A percentile compares a stretch with the other conserved stretches of the same genome.
Evolutionary conservation across 345 rosid species (phyloP).

Genomic region (Bretschneidera sinensis): DNA sequence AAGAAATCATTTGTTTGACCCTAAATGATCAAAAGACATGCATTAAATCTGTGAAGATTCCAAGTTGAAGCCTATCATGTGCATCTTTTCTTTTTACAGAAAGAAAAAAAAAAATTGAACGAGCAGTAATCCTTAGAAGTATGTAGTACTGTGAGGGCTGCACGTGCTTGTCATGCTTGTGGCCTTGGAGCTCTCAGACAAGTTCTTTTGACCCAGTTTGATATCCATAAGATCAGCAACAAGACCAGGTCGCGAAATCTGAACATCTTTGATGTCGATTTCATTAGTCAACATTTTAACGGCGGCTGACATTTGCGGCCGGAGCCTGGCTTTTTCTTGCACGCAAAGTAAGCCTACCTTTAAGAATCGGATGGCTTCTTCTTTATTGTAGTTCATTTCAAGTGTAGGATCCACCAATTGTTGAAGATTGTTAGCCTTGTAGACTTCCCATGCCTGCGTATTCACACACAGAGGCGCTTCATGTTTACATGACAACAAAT

Average conservation of each 20-base stretch:
- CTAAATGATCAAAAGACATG: not conserved
- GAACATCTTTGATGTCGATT: constrained; percentile 10
- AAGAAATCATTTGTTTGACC: not conserved
- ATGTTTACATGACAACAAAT: not conserved
- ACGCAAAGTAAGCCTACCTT: constrained; percentile 53
- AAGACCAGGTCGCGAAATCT: constrained; percentile 44
- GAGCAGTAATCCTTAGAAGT: constrained; percentile 8
- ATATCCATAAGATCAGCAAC: constrained; percentile 42
- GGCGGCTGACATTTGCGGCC: constrained; percentile 44
- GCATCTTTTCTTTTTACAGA: not conserved
- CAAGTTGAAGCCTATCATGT: not conserved
- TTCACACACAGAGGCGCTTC: not conserved
- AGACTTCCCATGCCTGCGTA: constrained; percentile 53
- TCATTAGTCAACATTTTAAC: constrained; percentile 34
- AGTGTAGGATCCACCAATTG: constrained; percentile 41
- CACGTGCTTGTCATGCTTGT: constrained; percentile 6
- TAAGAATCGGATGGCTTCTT: constrained; percentile 40
- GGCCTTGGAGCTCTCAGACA: constrained; percentile 17
- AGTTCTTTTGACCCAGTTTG: constrained; percentile 25
- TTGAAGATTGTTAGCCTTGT: constrained; percentile 20
- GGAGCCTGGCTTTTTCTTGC: constrained; percentile 43
- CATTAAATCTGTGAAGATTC: too few relatives aligned
- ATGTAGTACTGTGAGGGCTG: constrained; percentile 9
- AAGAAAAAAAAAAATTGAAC: not conserved
- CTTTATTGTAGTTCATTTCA: constrained; percentile 27